Conservation (phyloP, 768 basidiomycete species). For the Steccherinum ochraceum region DNA sequence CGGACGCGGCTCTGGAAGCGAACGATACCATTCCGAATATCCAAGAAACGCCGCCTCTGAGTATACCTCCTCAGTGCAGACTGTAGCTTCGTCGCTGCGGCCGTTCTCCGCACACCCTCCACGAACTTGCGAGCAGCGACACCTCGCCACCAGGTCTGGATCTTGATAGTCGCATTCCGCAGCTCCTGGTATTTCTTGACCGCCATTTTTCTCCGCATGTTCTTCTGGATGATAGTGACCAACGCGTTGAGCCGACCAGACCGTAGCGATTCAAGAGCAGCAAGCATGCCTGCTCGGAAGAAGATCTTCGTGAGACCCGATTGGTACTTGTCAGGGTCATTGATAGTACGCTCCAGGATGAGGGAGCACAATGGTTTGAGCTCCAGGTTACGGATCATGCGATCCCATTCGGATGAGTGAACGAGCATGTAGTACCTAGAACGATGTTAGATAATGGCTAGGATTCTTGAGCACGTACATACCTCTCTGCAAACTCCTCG, state of each 20-base stretch:
- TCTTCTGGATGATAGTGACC: conserved; percentile 96
- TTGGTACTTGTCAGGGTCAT: conserved; percentile 95
- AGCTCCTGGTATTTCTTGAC: conserved; percentile 71
- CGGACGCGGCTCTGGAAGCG: conserved; percentile 81
- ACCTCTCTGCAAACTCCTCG: conserved; percentile 98
- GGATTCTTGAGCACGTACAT: background rate
- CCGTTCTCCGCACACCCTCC: conserved; percentile 62
- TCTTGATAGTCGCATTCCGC: conserved; percentile 67
- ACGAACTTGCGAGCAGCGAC: conserved; percentile 70
- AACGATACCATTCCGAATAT: conserved; percentile 54
- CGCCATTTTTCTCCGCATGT: conserved; percentile 84
- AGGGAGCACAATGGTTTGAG: conserved; percentile 74
- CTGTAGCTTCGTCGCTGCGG: conserved; percentile 74
- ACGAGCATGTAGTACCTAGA: conserved; percentile 95
- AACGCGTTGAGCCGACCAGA: conserved; percentile 83
- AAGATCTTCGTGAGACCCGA: conserved; percentile 97
- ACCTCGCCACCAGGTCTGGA: conserved; percentile 96
- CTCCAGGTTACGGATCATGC: conserved; percentile 77
- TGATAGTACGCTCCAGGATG: conserved; percentile 82
- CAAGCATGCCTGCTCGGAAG: conserved; percentile 98
- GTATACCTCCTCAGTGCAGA: conserved; percentile 62
- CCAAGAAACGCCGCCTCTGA: conserved; percentile 65
- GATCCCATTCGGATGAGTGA: conserved; percentile 78
- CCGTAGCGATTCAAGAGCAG: conserved; percentile 86
- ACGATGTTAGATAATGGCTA: conserved; percentile 12